phyloP scores from a whole-genome alignment of 176 grass and related monocot species.

The Panicum miliaceum region DNA sequence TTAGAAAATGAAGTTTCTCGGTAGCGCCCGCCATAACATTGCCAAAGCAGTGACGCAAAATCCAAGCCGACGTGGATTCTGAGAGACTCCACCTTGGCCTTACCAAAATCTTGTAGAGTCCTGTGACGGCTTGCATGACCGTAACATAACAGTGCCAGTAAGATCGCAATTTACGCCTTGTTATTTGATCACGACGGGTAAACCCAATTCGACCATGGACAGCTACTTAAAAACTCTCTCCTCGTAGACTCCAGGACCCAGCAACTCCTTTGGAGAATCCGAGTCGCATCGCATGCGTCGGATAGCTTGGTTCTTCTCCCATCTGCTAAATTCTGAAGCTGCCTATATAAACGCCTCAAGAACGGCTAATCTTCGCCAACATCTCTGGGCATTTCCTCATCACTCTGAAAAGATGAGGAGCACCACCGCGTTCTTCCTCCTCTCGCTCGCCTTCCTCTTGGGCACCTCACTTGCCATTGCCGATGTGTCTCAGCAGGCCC shows the following conservation, averaged over 20 bases:
- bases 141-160: not conserved
- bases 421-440: not conserved
- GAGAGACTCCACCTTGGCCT: not conserved
- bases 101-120: not conserved
- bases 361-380: not conserved
- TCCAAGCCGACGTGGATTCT: not conserved
- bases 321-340: not conserved
- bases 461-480: not conserved
- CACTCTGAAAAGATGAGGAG: conserved; percentile 4
- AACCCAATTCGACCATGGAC: not conserved
- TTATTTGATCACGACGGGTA: not conserved
- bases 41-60: not conserved
- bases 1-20: not conserved
- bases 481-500: conserved; percentile 37
- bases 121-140: not conserved
- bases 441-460: conserved; percentile 14
- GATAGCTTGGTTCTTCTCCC: not conserved
- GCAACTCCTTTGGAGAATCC: not conserved
- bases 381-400: not conserved
- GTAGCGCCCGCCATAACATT: not conserved
- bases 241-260: not conserved
- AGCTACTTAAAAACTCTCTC: not conserved
- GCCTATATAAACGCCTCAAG: conserved; percentile 4
- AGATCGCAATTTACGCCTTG: conserved; percentile 14
- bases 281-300: not conserved